Percentiles rank a stretch among this genome's conserved stretches.
These are phyloP conservation scores for Blastobotrys indianensis DNA, from an alignment of 1,139 yeast species.

Conservation along the genomic window DNA sequence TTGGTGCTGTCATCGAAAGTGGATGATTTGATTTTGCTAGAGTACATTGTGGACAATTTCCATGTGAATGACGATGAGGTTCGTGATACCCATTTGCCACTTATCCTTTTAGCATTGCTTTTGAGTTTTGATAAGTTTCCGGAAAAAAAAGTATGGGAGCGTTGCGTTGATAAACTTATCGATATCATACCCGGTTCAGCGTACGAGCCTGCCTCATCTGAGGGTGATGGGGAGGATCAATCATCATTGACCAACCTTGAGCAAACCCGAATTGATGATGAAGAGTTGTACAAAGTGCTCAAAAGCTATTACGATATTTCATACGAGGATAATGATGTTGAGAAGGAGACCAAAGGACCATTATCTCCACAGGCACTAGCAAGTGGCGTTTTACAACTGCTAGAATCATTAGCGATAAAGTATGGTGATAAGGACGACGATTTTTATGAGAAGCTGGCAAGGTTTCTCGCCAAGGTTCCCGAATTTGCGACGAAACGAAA, in stretches of 20 bases:
- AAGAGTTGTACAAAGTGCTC: constrained; percentile 30
- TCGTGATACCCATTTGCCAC: constrained; percentile 68
- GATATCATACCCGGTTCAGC: constrained; percentile 6
- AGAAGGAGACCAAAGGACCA: neutral
- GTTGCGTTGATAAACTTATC: constrained; percentile 11
- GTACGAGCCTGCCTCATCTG: constrained; percentile 2
- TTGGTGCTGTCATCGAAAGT: constrained; percentile 29
- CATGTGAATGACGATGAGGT: constrained; percentile 82
- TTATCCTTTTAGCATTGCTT: constrained; percentile 50
- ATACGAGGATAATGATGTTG: constrained; percentile 16
- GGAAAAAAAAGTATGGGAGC: constrained; percentile 17
- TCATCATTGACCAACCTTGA: constrained; percentile 18
- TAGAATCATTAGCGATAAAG: neutral
- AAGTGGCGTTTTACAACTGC: neutral
- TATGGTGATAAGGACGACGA: constrained; percentile 17
- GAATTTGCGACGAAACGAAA: constrained; percentile 34
- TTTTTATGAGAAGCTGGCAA: constrained; percentile 36
- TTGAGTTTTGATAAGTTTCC: constrained; percentile 15
- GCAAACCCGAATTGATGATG: constrained; percentile 53
- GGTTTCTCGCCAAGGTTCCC: constrained; percentile 46
- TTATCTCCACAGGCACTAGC: neutral
- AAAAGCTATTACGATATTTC: constrained; percentile 29
- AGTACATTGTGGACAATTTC: constrained; percentile 57
- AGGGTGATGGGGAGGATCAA: constrained; percentile 2
- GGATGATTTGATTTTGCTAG: constrained; percentile 41